Base-by-base conservation (phyloP, 768 basidiomycete species). In the Lactifluus pinguis region DNA sequence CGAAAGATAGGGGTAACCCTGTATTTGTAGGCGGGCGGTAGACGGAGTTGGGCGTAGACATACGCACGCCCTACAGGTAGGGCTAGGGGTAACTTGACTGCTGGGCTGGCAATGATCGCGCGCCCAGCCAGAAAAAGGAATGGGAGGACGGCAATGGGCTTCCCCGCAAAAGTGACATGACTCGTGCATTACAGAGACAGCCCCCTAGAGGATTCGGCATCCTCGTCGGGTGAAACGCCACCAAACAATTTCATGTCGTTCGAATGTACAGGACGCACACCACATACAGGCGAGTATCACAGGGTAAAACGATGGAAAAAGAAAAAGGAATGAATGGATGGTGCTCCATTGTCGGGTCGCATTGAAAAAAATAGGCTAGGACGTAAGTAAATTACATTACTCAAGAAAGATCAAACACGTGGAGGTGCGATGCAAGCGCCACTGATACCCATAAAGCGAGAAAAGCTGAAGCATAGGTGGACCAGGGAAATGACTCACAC, bases 391-490 rank as follows among this genome's bases (percentile, higher is more conserved):
- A 45, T 19, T 50, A 55, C 53, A 21, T 50, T 55, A 50, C 6
- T 55, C 51, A 41, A 19, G 25, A 44, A 17, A 42, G 48, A 55
- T 61, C 49, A 30, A 25, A 55, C 50, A 61, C 36, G 49, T 41
- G 55, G 34, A 8, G 29, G 15, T 38, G 19, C 25, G 39, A 19
- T 32, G 49, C 42, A n/a, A 30, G 25, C 38, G 36, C 30, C 11
- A 44, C 60, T 44, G 36, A 9, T 61, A 45, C 41, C 36, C 25
- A 25, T 25, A 25, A 25, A 25, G 34, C 34, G 34, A 6, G 19
- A 39, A 42, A 17, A 60, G 30, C 48, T 36, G 21, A 49, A 62
- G 49, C 53, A 65, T 56, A 50, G 55, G 62, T 67, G 65, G 60
- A 55, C 41, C 64, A 65, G 64, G 32, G 39, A 61, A 50, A 10